Base-by-base conservation (phyloP, 495 filamentous ascomycete species). In the Geopyxis carbonaria region DNA sequence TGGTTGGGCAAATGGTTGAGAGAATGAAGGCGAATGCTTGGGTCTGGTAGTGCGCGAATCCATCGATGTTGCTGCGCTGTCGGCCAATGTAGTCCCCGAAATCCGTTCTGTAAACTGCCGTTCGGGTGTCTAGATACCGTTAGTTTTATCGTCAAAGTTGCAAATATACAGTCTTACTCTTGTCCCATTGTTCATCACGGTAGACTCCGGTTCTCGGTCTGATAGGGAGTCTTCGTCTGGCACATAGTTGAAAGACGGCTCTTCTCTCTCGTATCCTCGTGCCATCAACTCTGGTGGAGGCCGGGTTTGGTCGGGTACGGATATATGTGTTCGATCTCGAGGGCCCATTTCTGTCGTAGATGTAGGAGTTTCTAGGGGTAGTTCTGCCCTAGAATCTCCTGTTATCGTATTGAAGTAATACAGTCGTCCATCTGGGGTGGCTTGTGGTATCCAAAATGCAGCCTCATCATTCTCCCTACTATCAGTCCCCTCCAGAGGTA, bases 381-480 rank as follows among this genome's bases (percentile, higher is more conserved):
- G 64, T 47, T 95, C 89, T 73, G 80, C 85, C 32, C 80, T 89
- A 47, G 79, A 91, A 44, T 80, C 82, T 27, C 84, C 83, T 0
- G 89, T 97, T 57, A 92, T 71, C 4, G 85, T 94, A 52, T 97
- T 97, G 67, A 91, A 95, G 55, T 94, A 97, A 56, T 84, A 95
- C n/a, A 95, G 60, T 40, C 82, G 71, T 34, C 89, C 89, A 56
- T 94, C 83, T 0, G 82, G 76, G 3, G 91, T 97, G 10, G 85
- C 91, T 57, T 97, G 89, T 2, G 91, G 91, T 50, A 97, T 93
- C 89, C 89, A 97, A 57, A 89, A 95, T 35, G 85, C 83, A 34
- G 89, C 81, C 53, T 92, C 77, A 47, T 91, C 86, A 59, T 81
- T 76, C 41, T 79, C 76, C 33, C 64, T 70, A 21, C 64, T 61